Conservation (phyloP, 1,284 basidiomycete species). For the Apiotrichum siamense region DNA sequence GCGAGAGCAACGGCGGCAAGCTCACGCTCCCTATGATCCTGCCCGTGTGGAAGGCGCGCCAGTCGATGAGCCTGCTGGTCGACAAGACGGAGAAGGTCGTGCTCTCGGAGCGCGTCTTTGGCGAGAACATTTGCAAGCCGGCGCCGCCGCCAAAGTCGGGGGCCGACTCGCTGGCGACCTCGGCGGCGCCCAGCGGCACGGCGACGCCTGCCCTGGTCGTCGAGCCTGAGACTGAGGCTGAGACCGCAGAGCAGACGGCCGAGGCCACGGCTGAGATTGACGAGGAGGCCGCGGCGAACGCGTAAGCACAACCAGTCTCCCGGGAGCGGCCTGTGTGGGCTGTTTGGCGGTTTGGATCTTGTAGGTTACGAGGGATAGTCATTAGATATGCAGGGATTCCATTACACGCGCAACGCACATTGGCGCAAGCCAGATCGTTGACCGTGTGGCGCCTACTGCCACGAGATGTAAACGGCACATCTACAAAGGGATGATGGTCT, state of each 20-base stretch:
- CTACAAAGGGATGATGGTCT: too few relatives aligned
- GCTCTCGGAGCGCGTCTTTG: constrained; percentile 41
- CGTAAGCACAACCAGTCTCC: too few relatives aligned
- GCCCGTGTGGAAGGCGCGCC: constrained; percentile 85
- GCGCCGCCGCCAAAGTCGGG: constrained; percentile 19
- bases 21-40: constrained; percentile 68
- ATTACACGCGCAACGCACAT: too few relatives aligned
- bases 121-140: constrained; percentile 40
- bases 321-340: too few relatives aligned
- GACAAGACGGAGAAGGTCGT: constrained; percentile 80
- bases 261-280: constrained; percentile 7
- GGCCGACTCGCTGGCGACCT: neutral
- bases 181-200: neutral
- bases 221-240: neutral
- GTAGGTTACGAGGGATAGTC: too few relatives aligned
- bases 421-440: too few relatives aligned
- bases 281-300: constrained; percentile 27
- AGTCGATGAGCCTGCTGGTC: constrained; percentile 79
- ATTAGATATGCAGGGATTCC: too few relatives aligned
- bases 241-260: neutral
- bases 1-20: constrained; percentile 53
- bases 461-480: too few relatives aligned
- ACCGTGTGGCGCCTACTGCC: too few relatives aligned
- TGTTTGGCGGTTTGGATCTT: too few relatives aligned
- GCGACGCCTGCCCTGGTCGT: constrained; percentile 3